phyloP scores from a whole-genome alignment of 441 rosid species.

The Pelargonium australe region DNA sequence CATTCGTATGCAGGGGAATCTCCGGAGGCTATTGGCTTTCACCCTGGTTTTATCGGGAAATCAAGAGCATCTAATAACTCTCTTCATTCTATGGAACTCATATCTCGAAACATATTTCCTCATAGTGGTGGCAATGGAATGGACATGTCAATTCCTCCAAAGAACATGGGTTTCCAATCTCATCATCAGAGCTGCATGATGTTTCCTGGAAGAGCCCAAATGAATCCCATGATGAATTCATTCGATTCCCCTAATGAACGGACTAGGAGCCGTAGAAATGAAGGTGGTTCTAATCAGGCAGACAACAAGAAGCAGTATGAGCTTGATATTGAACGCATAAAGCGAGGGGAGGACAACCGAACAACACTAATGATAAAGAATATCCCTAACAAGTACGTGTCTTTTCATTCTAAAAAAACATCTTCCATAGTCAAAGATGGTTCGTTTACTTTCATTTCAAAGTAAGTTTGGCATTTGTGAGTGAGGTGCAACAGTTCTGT shows the following conservation, averaged over 20 bases:
- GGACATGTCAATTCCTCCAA: constrained; percentile 31
- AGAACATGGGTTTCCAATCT: constrained; percentile 37
- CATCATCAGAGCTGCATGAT: constrained; percentile 40
- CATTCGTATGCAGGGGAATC: constrained; percentile 41
- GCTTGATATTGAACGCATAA: constrained; percentile 52
- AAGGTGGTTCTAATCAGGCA: constrained; percentile 42
- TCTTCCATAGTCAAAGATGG: background rate
- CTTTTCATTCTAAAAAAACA: constrained; percentile 4
- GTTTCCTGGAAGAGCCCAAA: constrained; percentile 37
- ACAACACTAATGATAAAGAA: constrained; percentile 78
- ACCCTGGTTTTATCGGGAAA: constrained; percentile 46
- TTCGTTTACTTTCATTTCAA: background rate
- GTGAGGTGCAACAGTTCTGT: too few relatives aligned
- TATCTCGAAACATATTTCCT: constrained; percentile 35
- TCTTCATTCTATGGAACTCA: constrained; percentile 34
- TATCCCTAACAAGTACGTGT: constrained; percentile 69
- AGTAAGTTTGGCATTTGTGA: too few relatives aligned
- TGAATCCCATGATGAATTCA: constrained; percentile 33
- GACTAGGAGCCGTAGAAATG: constrained; percentile 52
- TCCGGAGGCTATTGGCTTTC: constrained; percentile 40
- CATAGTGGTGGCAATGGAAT: constrained; percentile 32
- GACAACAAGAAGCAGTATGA: constrained; percentile 60
- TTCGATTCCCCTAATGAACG: constrained; percentile 44
- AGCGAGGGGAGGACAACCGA: constrained; percentile 52
- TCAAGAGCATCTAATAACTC: constrained; percentile 36